Evolutionary conservation across 371 early-diverging fungal species (phyloP), one percentile per base, ranked within the genome.

Genomic region (Mucor mucedo): DNA sequence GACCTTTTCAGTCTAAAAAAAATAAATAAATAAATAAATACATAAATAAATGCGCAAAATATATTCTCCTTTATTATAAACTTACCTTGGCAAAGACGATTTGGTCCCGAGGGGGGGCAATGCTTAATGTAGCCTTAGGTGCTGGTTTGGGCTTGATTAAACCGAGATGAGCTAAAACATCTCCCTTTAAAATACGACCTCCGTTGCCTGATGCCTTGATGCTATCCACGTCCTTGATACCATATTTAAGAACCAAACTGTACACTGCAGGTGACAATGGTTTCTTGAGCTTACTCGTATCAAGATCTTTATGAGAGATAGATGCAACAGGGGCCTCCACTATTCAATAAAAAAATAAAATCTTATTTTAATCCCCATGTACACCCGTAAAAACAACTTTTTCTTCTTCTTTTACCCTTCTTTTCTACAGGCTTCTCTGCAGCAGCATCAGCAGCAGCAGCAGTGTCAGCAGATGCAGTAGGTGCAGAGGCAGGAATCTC

Each of bases 141-240:
- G 84, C 84, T 35, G 87, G 85, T 16, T 79, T 77, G 53, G 77
- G 73, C 38, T 77, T 66, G 63, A 88, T 88, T 56, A 82, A 60
- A 38, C 87, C 86, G 58, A 92, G 72, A 73, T 87, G 94, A 42
- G 80, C 84, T 54, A 94, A 79, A 0, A 97, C 93, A 71, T 98
- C 98, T 35, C 91, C 90, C 83, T 96, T 95, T 58, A 96, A 75
- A 57, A 98, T 88, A 59, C 96, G 89, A 13, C 95, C 94, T 60
- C 90, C 87, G 39, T 96, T 95, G 14, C 98, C 98, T 28, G 95
- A 89, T 4, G 95, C 91, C 58, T 79, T 71, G 58, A 82, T 82
- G 14, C 66, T 62, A 38, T 56, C 54, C 52, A 73, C 65, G 93
- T 89, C 73, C 83, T 78, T 64, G 67, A 89, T 80, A 41, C 87